Percentiles rank a stretch among this genome's conserved stretches.
Conservation (phyloP, 805 yeast species). For the Yamadazyma sp. region DNA sequence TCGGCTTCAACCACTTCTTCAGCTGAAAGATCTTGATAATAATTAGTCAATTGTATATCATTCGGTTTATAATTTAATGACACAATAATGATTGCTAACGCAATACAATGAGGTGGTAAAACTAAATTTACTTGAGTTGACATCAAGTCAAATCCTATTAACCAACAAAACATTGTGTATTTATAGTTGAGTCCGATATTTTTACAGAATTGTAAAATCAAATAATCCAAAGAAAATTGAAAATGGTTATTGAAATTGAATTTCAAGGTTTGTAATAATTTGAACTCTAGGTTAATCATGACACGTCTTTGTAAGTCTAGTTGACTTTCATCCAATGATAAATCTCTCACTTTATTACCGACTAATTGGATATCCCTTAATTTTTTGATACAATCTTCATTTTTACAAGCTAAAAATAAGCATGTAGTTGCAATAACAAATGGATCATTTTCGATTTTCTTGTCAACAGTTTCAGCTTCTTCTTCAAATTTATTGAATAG, state of each 20-base stretch:
- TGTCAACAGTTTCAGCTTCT: slow-evolving; percentile 25
- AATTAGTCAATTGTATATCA: slow-evolving; percentile 21
- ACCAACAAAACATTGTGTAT: slow-evolving; percentile 11
- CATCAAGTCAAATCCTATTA: slow-evolving; percentile 69
- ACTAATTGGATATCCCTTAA: slow-evolving; percentile 57
- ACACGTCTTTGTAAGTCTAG: slow-evolving; percentile 56
- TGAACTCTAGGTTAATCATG: slow-evolving; percentile 62
- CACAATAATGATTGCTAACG: slow-evolving; percentile 63
- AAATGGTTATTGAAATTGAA: slow-evolving; percentile 68
- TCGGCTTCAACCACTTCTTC: slow-evolving; percentile 10
- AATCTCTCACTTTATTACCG: slow-evolving; percentile 40
- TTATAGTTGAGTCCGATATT: slow-evolving; percentile 40
- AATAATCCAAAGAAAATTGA: slow-evolving; percentile 51
- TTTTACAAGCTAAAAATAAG: slow-evolving; percentile 68
- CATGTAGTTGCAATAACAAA: slow-evolving; percentile 67
- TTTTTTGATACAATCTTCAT: slow-evolving; percentile 82
- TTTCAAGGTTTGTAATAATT: slow-evolving; percentile 68
- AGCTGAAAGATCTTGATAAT: slow-evolving; percentile 12
- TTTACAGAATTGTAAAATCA: slow-evolving; percentile 60
- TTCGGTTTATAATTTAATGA: slow-evolving; percentile 49
- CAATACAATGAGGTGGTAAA: slow-evolving; percentile 73
- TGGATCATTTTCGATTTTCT: slow-evolving; percentile 40
- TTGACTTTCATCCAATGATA: slow-evolving; percentile 19
- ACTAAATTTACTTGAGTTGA: slow-evolving; percentile 66
- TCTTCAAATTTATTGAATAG: slow-evolving; percentile 59